Percentiles rank a stretch among this genome's conserved stretches.
Evolutionary conservation across 2,329 filamentous ascomycete species (phyloP).

Genomic region (Diaporthe humulicola): DNA sequence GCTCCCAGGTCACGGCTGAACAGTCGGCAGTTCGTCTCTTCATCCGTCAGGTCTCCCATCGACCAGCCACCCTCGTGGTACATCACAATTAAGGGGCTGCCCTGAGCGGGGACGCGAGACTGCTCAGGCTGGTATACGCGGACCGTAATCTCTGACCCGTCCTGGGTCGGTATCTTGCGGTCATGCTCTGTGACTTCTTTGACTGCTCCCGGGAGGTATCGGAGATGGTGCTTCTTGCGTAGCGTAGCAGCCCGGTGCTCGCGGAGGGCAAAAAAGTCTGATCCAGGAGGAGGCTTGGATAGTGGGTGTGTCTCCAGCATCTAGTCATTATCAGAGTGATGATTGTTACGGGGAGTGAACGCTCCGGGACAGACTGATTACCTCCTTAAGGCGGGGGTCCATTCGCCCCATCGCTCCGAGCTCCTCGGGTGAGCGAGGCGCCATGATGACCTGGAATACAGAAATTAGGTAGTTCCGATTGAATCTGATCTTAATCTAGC

Average conservation of each 20-base stretch:
- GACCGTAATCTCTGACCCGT: slow-evolving; percentile 49
- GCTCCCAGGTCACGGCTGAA: slow-evolving; percentile 51
- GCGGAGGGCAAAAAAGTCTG: slow-evolving; percentile 42
- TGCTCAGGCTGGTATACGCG: slow-evolving; percentile 49
- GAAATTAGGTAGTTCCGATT: not conserved
- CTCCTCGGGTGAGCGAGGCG: slow-evolving; percentile 22
- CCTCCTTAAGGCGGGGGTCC: slow-evolving; percentile 20
- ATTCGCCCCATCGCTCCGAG: slow-evolving; percentile 27
- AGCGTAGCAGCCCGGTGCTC: slow-evolving; percentile 45
- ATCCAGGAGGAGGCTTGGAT: slow-evolving; percentile 43
- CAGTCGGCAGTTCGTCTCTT: slow-evolving; percentile 49
- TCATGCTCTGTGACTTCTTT: slow-evolving; percentile 47
- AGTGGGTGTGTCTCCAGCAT: slow-evolving; percentile 3
- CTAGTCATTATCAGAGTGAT: not conserved
- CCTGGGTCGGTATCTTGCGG: slow-evolving; percentile 49
- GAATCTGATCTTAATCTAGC: too few relatives aligned
- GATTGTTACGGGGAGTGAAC: not conserved
- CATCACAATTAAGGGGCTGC: slow-evolving; percentile 49
- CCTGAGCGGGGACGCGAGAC: slow-evolving; percentile 12
- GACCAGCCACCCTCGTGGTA: slow-evolving; percentile 53
- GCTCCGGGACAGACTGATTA: not conserved
- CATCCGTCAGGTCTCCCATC: slow-evolving; percentile 51
- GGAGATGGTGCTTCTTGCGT: slow-evolving; percentile 46
- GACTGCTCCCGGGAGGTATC: slow-evolving; percentile 45
- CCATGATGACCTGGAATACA: not conserved